phyloP scores from a whole-genome alignment of 345 rosid species.

The Ailanthus altissimus region DNA sequence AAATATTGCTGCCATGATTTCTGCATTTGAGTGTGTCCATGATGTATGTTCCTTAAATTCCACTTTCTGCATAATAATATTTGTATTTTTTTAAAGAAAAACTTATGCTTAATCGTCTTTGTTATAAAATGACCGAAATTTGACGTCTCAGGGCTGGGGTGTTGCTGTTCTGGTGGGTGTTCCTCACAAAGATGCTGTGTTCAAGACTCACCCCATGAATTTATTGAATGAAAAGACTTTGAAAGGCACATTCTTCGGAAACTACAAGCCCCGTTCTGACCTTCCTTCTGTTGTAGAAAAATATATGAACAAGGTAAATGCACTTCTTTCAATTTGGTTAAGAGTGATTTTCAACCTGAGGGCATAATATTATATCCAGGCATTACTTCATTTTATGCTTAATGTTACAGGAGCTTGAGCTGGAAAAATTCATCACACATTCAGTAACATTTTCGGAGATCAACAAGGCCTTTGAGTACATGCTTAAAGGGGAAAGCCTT shows the following conservation, averaged over 20 bases:
- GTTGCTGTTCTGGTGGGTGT: slow-evolving; percentile 56
- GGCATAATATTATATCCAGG: too few species aligned
- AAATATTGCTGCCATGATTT: slow-evolving; percentile 43
- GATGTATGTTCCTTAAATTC: slow-evolving; percentile 34
- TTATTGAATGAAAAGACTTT: slow-evolving; percentile 49
- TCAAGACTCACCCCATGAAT: slow-evolving; percentile 54
- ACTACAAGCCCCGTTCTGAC: slow-evolving; percentile 55
- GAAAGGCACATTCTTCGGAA: slow-evolving; percentile 60
- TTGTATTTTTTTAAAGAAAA: too few species aligned
- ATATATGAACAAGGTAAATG: slow-evolving; percentile 55
- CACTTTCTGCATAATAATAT: too few species aligned
- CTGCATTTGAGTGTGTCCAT: slow-evolving; percentile 58
- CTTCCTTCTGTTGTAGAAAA: slow-evolving; percentile 50
- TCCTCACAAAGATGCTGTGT: slow-evolving; percentile 49
- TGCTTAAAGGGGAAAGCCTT: slow-evolving; percentile 49
- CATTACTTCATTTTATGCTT: neutral
- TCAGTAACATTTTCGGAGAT: slow-evolving; percentile 41
- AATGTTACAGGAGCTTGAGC: slow-evolving; percentile 42
- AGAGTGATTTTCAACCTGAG: too few species aligned
- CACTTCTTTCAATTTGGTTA: too few species aligned
- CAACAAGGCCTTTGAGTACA: slow-evolving; percentile 50
- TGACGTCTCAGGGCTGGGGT: slow-evolving; percentile 49
- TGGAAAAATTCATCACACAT: slow-evolving; percentile 57
- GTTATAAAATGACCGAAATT: neutral
- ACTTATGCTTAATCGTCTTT: neutral